Evolutionary conservation across 495 filamentous ascomycete genomes (phyloP).

Genomic region (Penicillium turbatum): DNA sequence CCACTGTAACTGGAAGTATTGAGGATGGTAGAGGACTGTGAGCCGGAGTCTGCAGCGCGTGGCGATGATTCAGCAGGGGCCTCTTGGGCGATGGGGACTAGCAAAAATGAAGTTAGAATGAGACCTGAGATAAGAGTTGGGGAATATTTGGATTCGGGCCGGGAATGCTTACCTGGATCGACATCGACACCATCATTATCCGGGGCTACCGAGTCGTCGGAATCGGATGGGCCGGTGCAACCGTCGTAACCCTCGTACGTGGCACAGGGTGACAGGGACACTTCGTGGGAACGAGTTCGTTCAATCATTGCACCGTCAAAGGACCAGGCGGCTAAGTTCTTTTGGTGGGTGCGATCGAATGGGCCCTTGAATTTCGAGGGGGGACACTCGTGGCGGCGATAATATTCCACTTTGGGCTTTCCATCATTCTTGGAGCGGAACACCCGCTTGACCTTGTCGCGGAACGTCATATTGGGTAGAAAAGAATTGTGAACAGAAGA

Average conservation of each 20-base stretch:
- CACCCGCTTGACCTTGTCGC: slow-evolving; percentile 40
- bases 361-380: slow-evolving; percentile 51
- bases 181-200: slow-evolving; percentile 26
- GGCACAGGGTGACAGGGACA: slow-evolving; percentile 39
- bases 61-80: slow-evolving; percentile 16
- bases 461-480: slow-evolving; percentile 39
- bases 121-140: too few species aligned
- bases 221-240: slow-evolving; percentile 11
- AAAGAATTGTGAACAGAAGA: not conserved
- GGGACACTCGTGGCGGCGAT: slow-evolving; percentile 47
- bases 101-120: slow-evolving; percentile 4
- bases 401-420: slow-evolving; percentile 48
- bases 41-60: slow-evolving; percentile 30
- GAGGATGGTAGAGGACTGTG: slow-evolving; percentile 39
- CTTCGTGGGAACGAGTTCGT: slow-evolving; percentile 33
- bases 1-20: slow-evolving; percentile 38
- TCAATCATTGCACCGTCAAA: slow-evolving; percentile 40
- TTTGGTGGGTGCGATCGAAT: slow-evolving; percentile 49
- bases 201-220: slow-evolving; percentile 14
- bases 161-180: slow-evolving; percentile 34
- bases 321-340: slow-evolving; percentile 46
- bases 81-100: slow-evolving; percentile 18
- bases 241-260: slow-evolving; percentile 18
- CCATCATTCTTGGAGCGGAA: slow-evolving; percentile 36
- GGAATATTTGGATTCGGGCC: not conserved